Conservation (phyloP, 768 basidiomycete genomes). For the Termitomyces sp. region DNA sequence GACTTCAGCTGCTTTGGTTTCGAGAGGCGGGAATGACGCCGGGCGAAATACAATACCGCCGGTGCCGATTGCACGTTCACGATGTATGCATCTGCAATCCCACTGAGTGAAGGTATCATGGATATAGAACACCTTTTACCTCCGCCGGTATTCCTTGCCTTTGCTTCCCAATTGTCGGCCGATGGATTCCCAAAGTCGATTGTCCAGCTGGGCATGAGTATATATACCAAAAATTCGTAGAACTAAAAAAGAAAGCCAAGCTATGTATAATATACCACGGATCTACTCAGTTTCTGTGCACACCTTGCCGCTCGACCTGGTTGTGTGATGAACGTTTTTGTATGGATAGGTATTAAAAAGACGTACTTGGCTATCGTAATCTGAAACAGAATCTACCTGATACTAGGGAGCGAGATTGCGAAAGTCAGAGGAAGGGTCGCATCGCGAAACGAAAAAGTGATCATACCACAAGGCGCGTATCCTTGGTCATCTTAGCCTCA, state of each 20-base stretch:
- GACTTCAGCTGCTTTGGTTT: conserved; percentile 14
- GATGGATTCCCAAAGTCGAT: conserved; percentile 33
- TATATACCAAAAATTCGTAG: conserved; percentile 17
- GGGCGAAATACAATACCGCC: conserved; percentile 44
- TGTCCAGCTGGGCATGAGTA: conserved; percentile 33
- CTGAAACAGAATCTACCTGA: conserved; percentile 12
- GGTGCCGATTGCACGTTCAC: conserved; percentile 25
- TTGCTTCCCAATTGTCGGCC: conserved; percentile 31
- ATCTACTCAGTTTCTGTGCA: not conserved
- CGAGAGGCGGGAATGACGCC: conserved; percentile 42
- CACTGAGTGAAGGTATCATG: not conserved
- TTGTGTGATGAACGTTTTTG: not conserved
- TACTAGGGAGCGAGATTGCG: conserved; percentile 2
- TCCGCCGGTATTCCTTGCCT: conserved; percentile 45
- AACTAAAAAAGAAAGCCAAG: not conserved
- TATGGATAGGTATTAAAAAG: not conserved
- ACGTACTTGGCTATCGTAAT: conserved; percentile 8
- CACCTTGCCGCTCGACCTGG: conserved; percentile 13
- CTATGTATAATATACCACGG: not conserved
- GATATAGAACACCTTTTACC: conserved; percentile 25
- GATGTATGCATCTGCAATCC: conserved; percentile 37
- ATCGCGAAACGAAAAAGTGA: not conserved
- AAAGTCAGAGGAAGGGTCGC: not conserved
- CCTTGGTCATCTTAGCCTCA: conserved; percentile 13
- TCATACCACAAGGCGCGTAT: conserved; percentile 12